Percentiles rank a stretch among this genome's conserved stretches.
Conservation (phyloP, 2,329 filamentous ascomycete species). For the Ascocoryne sarcoides region DNA sequence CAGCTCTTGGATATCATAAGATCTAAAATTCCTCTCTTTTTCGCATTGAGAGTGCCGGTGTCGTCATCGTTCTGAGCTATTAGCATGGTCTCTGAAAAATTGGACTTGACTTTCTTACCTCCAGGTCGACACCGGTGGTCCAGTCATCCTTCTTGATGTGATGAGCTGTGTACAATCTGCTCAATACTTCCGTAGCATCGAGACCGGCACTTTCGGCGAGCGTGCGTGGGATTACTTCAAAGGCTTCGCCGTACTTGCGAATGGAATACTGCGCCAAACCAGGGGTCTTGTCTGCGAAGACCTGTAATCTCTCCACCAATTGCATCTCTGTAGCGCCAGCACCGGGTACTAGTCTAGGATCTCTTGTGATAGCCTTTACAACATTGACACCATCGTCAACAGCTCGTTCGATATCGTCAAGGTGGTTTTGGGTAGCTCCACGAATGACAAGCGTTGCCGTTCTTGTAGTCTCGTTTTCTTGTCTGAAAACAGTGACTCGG, state of each 20-base stretch:
- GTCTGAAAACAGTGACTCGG: constrained; percentile 94
- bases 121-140: constrained; percentile 89
- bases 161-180: constrained; percentile 86
- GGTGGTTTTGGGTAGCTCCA: constrained; percentile 94
- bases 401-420: constrained; percentile 93
- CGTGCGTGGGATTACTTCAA: constrained; percentile 91
- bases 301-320: constrained; percentile 83
- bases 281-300: constrained; percentile 83
- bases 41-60: constrained; percentile 75
- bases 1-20: constrained; percentile 86
- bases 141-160: constrained; percentile 72
- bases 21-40: constrained; percentile 84
- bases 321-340: constrained; percentile 93
- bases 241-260: constrained; percentile 93
- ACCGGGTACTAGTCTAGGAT: constrained; percentile 82
- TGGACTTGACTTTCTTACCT: constrained; percentile 39
- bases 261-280: constrained; percentile 94
- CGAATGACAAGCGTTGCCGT: constrained; percentile 91
- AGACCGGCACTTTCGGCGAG: constrained; percentile 91
- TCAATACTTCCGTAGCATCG: constrained; percentile 94
- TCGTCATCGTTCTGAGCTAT: constrained; percentile 58
- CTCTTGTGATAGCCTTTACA: constrained; percentile 94
- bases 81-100: constrained; percentile 5
- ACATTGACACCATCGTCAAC: constrained; percentile 98
- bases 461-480: constrained; percentile 85